Evolutionary conservation across 129 eudicot species (phyloP), one percentile per base, ranked within the genome.

Genomic region (Flaveria ramosissima): DNA sequence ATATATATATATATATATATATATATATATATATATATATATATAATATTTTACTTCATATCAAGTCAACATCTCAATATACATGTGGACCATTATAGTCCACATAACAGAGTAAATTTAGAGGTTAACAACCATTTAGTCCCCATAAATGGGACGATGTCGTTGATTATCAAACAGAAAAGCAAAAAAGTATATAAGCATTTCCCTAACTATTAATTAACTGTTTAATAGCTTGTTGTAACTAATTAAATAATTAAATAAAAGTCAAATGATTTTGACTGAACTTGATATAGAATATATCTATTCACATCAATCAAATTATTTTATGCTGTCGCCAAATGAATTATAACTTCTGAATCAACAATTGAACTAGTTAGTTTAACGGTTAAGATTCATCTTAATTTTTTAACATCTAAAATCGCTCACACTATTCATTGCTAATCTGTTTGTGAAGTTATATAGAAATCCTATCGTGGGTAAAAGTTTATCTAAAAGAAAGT

Each of bases 61-160:
- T 77, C 76, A 69, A 70, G 82, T 78, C 76, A 46, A 70, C 71
- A 70, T 78, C 82, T 57, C 63, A 70, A 78, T 70, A 45, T 8
- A 57, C 26, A 59, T 60, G 52, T 70, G 77, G 63, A 70, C 77
- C 76, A 78, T 70, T 59, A 36, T 78, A 30, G 70, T n/a, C 16
- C 14, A 5, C 61, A 21, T 69, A n/a, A 21, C 68, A 68, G 68
- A 77, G 70, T 68, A 55, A 68, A 55, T 77, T 70, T 53, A 77
- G 10, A 68, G 39, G 39, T 68, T 42, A 68, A 47, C 55, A 64
- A n/a, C 69, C 55, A 64, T n/a, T 77, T 52, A 42, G 9, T 8
- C 5, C 30, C 17, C 41, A 26, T 6, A 16, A 12, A 16, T 27
- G 20, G 32, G 50, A 71, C 23, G 21, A 23, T 60, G 66, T 55